These are phyloP conservation scores for Backusella westeae DNA, from an alignment of 192 early-diverging fungal species.

Conservation along the genomic window DNA sequence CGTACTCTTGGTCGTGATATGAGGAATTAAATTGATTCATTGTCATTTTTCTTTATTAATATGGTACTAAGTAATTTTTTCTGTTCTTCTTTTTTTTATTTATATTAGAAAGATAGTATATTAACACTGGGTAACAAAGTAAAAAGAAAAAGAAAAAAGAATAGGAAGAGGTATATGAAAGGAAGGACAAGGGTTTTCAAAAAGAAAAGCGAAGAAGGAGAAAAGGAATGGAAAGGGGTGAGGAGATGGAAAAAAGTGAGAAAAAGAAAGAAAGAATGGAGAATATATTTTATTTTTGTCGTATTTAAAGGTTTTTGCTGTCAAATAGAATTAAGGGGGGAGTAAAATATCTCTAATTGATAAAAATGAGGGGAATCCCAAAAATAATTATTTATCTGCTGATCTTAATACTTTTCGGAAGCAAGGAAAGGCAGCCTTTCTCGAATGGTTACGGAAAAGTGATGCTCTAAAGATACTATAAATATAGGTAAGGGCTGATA, in stretches of 20 bases:
- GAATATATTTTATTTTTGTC: conserved; percentile 7
- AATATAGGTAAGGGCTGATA: background rate
- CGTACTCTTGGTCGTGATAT: background rate
- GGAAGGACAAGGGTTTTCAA: background rate
- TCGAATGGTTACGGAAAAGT: background rate
- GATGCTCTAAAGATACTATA: background rate
- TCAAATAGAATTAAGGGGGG: conserved; percentile 3
- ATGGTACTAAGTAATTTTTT: background rate
- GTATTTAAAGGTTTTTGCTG: conserved; percentile 6
- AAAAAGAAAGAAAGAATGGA: conserved; percentile 10
- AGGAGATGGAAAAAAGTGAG: conserved; percentile 9
- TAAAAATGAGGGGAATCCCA: conserved; percentile 6
- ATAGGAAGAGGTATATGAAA: background rate
- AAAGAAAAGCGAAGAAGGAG: conserved; percentile 1
- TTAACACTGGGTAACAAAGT: background rate
- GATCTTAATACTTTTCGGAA: background rate
- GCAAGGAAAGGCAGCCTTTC: background rate
- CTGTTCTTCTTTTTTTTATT: background rate
- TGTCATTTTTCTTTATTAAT: background rate
- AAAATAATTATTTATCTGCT: background rate
- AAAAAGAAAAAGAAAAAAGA: background rate
- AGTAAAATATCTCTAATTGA: background rate
- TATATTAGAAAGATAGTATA: background rate
- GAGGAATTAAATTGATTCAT: background rate
- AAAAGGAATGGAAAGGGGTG: conserved; percentile 18